Evolutionary conservation across 2,329 filamentous ascomycete genomes (phyloP).

Genomic region (Trichophyton mentagrophytes): DNA sequence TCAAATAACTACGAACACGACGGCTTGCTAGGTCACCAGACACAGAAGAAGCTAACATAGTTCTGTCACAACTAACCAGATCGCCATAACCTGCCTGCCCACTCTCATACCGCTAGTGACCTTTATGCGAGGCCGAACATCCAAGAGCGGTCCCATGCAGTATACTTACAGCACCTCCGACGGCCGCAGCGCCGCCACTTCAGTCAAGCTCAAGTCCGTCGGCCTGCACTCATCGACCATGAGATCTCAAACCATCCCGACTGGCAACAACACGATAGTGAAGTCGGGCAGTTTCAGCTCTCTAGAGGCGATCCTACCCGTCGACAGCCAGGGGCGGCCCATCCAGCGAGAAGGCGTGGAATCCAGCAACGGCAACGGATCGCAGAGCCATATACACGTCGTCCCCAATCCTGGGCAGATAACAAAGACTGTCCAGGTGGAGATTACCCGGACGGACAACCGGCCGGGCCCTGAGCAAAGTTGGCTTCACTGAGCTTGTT

Average conservation of each 20-base stretch:
- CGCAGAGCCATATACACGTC: not conserved
- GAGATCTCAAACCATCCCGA: not conserved
- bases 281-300: slow-evolving; percentile 2
- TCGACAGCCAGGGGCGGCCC: not conserved
- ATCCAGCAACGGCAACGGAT: not conserved
- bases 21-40: not conserved
- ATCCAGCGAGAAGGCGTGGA: not conserved
- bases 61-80: not conserved
- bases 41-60: not conserved
- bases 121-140: not conserved
- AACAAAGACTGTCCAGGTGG: slow-evolving; percentile 1
- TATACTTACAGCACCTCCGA: not conserved
- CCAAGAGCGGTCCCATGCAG: not conserved
- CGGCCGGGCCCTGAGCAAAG: not conserved
- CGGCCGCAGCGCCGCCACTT: not conserved
- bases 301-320: not conserved
- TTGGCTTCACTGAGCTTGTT: not conserved
- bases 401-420: not conserved
- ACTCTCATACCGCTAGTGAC: slow-evolving; percentile 1
- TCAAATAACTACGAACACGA: not conserved
- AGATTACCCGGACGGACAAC: not conserved
- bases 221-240: not conserved
- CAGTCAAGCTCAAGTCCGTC: not conserved
- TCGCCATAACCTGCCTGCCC: slow-evolving; percentile 5
- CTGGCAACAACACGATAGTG: not conserved